These are phyloP conservation scores for Cladophialophora exuberans DNA, from an alignment of 2,329 filamentous ascomycete genomes.

Conservation along the genomic window DNA sequence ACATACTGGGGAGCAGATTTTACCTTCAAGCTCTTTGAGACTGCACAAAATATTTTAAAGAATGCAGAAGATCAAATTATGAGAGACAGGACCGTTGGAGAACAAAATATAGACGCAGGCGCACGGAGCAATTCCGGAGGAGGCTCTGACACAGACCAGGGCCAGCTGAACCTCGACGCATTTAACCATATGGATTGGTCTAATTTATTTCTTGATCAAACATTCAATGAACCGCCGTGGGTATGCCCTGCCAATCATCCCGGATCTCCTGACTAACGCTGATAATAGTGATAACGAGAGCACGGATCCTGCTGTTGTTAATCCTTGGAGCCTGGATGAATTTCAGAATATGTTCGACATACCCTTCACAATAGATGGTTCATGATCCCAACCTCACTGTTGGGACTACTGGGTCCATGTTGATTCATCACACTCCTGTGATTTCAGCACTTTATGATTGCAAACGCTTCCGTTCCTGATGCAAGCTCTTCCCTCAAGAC, in stretches of 20 bases:
- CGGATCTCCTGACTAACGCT: neutral
- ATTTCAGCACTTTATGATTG: neutral
- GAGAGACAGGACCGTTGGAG: too few species aligned
- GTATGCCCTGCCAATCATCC: neutral
- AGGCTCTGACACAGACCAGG: neutral
- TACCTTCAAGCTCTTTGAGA: slow-evolving; percentile 20
- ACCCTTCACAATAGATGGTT: neutral
- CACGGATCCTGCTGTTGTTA: neutral
- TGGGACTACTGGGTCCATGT: neutral
- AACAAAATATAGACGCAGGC: too few species aligned
- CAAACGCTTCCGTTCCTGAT: neutral
- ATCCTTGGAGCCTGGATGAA: neutral
- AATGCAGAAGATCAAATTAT: neutral
- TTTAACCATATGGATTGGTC: neutral
- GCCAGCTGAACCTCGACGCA: neutral
- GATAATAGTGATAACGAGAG: neutral
- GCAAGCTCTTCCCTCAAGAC: neutral
- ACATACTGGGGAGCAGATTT: slow-evolving; percentile 22
- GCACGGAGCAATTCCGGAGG: too few species aligned
- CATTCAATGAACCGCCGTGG: neutral
- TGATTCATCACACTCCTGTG: neutral
- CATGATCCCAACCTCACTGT: too few species aligned
- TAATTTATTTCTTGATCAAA: neutral
- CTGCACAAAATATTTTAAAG: neutral
- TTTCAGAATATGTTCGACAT: slow-evolving; percentile 1